These are phyloP conservation scores for Fusarium robinianum DNA, from an alignment of 2,329 filamentous ascomycete species.

Conservation along the genomic window DNA sequence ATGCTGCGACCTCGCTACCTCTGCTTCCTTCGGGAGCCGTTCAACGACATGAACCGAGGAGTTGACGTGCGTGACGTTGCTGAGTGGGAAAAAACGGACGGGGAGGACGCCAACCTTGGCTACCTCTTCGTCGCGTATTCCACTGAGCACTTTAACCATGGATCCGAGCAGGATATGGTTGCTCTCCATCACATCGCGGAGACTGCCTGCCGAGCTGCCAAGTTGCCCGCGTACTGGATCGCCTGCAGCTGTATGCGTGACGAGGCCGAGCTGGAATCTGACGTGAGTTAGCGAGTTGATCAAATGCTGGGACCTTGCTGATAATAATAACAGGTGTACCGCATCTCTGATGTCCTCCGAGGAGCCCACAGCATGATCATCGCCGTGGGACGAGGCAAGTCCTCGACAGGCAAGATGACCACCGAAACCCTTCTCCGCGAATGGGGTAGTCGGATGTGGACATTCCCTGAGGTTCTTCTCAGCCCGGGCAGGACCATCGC, in stretches of 20 bases:
- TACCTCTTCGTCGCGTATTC: constrained; percentile 37
- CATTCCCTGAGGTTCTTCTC: constrained; percentile 36
- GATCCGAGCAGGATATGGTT: constrained; percentile 30
- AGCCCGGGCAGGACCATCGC: constrained; percentile 31
- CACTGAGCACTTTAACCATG: constrained; percentile 33
- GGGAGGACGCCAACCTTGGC: constrained; percentile 22
- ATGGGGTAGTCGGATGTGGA: constrained; percentile 39
- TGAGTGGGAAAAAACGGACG: constrained; percentile 32
- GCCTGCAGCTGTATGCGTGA: constrained; percentile 37
- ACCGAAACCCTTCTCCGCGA: constrained; percentile 33
- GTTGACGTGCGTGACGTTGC: constrained; percentile 31
- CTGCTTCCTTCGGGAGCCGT: constrained; percentile 33
- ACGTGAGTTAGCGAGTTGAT: constrained; percentile 17
- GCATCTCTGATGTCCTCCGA: constrained; percentile 36
- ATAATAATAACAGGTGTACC: constrained; percentile 29
- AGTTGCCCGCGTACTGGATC: constrained; percentile 35
- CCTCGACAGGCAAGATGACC: constrained; percentile 15
- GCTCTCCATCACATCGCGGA: constrained; percentile 36
- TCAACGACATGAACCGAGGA: constrained; percentile 29
- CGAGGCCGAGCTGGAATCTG: constrained; percentile 29
- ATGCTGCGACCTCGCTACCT: constrained; percentile 32
- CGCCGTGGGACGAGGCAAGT: constrained; percentile 29
- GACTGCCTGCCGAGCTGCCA: constrained; percentile 33
- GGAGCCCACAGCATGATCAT: constrained; percentile 33
- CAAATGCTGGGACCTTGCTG: background rate